phyloP scores from a whole-genome alignment of 192 early-diverging fungal species.

The Piromyces sp. region DNA sequence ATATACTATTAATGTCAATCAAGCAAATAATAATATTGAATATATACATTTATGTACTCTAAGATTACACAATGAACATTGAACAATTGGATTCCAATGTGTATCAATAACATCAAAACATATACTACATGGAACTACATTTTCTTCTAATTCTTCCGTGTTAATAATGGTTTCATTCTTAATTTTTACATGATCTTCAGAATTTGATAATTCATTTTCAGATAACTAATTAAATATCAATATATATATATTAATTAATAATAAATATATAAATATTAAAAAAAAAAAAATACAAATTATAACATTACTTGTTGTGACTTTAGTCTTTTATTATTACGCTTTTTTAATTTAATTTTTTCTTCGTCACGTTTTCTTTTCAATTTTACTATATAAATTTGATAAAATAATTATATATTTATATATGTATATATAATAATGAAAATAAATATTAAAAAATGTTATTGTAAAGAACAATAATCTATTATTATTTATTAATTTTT shows the following conservation, averaged over 20 bases:
- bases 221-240: too few relatives aligned
- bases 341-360: neutral
- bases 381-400: neutral
- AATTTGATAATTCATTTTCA: neutral
- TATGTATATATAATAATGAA: too few relatives aligned
- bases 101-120: neutral
- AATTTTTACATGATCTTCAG: neutral
- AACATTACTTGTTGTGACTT: neutral
- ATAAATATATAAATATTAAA: neutral
- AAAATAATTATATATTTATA: neutral
- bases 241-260: neutral
- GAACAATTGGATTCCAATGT: neutral
- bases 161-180: neutral
- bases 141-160: neutral
- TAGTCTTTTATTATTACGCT: neutral
- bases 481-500: too few relatives aligned
- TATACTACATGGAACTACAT: neutral
- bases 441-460: too few relatives aligned
- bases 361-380: constrained; percentile 6
- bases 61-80: neutral
- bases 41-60: neutral
- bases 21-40: too few relatives aligned
- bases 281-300: too few relatives aligned
- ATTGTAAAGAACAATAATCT: too few relatives aligned
- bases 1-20: too few relatives aligned